Percentiles rank a stretch among this genome's conserved stretches.
Evolutionary conservation across 306 rosid genomes (phyloP).

Genomic region (Cicer arietinum): DNA sequence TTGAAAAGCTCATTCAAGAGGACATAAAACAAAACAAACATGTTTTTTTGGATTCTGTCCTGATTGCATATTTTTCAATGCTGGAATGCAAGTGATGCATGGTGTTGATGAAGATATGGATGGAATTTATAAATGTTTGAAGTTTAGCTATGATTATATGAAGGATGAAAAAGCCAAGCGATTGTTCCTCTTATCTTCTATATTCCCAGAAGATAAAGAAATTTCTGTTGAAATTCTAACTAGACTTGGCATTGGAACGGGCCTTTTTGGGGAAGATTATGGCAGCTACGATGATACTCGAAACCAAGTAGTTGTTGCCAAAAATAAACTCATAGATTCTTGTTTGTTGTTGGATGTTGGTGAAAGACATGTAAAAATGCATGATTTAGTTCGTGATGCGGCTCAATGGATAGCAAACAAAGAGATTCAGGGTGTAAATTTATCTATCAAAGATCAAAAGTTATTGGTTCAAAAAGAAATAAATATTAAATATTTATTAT

Average conservation of each 20-base stretch:
- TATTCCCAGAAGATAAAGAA: conserved; percentile 38
- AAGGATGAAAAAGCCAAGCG: neutral
- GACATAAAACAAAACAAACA: neutral
- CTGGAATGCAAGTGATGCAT: too few species aligned
- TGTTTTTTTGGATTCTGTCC: conserved; percentile 27
- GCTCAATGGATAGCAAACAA: neutral
- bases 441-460: neutral
- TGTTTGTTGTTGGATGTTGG: neutral
- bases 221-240: neutral
- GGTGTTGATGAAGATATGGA: neutral
- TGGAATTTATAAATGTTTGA: conserved; percentile 12
- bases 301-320: too few species aligned
- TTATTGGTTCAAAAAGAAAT: neutral
- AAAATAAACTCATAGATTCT: conserved; percentile 18
- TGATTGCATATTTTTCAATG: conserved; percentile 20
- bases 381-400: neutral
- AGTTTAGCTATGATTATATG: conserved; percentile 5
- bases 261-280: neutral
- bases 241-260: neutral
- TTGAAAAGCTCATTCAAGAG: neutral
- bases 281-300: too few species aligned
- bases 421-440: neutral
- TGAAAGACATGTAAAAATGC: neutral
- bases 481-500: neutral
- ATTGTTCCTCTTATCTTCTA: conserved; percentile 30